Evolutionary conservation across 306 rosid species (phyloP), one percentile per base, ranked within the genome.

Genomic region (Trifolium fragiferum): DNA sequence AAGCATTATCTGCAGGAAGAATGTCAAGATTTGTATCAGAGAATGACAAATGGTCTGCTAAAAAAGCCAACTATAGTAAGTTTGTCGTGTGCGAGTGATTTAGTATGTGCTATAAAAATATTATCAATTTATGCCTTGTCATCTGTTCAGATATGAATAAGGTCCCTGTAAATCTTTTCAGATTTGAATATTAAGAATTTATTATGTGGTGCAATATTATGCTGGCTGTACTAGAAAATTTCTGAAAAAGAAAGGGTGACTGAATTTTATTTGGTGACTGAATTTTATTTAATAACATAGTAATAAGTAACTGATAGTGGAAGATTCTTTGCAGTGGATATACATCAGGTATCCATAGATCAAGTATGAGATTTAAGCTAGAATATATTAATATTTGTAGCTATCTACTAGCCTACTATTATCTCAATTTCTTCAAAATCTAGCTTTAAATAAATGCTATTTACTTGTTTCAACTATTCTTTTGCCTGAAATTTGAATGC

Each of bases 41-140:
- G 87, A 80, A 70, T 90, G 81, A 85, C 75, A 55, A 64, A 82
- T 66, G 93, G 93, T 44, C 72, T 84, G 73, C 85, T 89, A 58
- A 81, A 75, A 78, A 88, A 63, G 85, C 97, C 84, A 59, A 92
- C 93, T 10, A 58, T 88, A 72, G 97, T 92, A 85, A 82, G 97
- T 84, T 67, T 62, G 15, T 27, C 47, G 78, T 82, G 75, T 75
- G 37, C 49, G 33, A 33, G 47, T 73, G 68, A 10, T 30, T 59
- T 53, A 38, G 77, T 62, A 37, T 54, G 73, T 53, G 25, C 5
- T 18, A 16, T 23, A 46, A 23, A 60, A 72, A 58, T 7, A 13
- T 25, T 25, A 25, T 25, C 27, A 1, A 25, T 20, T 49, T 53
- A 49, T 25, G 54, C 53, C 47, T 73, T 20, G 19, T 66, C 23